Evolutionary conservation across 768 basidiomycete species (phyloP).

Genomic region (Boletellus sp.): DNA sequence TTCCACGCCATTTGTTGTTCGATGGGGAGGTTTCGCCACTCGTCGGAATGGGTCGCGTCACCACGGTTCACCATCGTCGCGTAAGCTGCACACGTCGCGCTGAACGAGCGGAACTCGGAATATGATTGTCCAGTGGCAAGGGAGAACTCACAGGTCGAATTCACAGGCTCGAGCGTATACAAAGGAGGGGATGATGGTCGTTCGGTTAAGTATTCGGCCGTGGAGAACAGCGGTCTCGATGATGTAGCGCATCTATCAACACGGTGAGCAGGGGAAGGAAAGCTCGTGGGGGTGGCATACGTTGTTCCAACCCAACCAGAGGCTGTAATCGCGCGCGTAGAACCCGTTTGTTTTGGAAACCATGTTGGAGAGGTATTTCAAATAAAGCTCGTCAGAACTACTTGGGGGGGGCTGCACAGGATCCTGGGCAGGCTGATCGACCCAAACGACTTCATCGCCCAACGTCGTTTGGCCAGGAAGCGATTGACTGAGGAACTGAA

Average conservation of each 20-base stretch:
- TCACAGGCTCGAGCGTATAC: constrained; percentile 47
- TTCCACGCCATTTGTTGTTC: constrained; percentile 36
- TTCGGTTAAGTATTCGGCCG: constrained; percentile 40
- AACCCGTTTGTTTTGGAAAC: constrained; percentile 41
- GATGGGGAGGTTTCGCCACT: constrained; percentile 39
- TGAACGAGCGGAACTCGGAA: constrained; percentile 6
- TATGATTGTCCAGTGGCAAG: neutral
- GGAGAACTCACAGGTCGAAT: constrained; percentile 26
- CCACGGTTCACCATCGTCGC: constrained; percentile 45
- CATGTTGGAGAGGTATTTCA: constrained; percentile 32
- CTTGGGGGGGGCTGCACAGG: neutral
- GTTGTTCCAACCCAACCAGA: constrained; percentile 51
- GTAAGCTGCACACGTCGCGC: constrained; percentile 38
- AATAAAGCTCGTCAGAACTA: constrained; percentile 18
- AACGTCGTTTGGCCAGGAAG: constrained; percentile 11
- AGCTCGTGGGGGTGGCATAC: constrained; percentile 16
- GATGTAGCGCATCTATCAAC: constrained; percentile 44
- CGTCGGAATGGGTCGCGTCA: constrained; percentile 36
- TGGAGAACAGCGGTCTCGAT: constrained; percentile 44
- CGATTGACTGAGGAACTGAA: constrained; percentile 13
- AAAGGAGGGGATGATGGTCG: constrained; percentile 43
- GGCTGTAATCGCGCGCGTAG: constrained; percentile 43
- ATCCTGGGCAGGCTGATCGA: constrained; percentile 3
- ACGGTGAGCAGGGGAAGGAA: neutral
- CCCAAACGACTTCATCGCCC: constrained; percentile 12